A percentile compares a stretch with the other conserved stretches of the same genome.
These are phyloP conservation scores for Macrotyloma uniflorum DNA, from an alignment of 306 rosid genomes.

Conservation along the genomic window DNA sequence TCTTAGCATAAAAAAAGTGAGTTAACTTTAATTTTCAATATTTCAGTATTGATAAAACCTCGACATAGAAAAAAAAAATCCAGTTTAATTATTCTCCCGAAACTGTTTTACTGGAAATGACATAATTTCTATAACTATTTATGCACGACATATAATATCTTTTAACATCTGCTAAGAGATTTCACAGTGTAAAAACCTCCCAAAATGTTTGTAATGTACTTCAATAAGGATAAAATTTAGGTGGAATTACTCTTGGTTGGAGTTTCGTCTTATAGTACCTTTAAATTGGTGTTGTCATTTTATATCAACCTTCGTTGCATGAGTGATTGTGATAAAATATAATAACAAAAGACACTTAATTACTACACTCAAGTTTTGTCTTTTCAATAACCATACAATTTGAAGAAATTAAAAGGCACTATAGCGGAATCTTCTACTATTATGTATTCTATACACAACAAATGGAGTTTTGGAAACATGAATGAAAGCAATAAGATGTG, in stretches of 20 bases:
- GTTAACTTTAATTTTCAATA: not conserved
- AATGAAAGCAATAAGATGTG: not conserved
- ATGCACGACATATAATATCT: not conserved
- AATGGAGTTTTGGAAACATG: not conserved
- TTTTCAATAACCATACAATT: not conserved
- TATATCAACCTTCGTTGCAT: not conserved
- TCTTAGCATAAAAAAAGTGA: not conserved
- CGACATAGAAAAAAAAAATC: not conserved
- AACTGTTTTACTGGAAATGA: not conserved
- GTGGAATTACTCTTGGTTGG: not conserved
- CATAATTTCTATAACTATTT: not conserved
- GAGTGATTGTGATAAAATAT: not conserved
- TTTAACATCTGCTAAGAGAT: not conserved
- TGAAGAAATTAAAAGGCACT: not conserved
- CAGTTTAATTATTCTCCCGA: not conserved
- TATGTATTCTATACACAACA: not conserved
- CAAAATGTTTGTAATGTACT: not conserved
- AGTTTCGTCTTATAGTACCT: not conserved
- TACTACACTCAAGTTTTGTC: not conserved
- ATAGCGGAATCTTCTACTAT: conserved; percentile 2
- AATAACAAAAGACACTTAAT: not conserved
- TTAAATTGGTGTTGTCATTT: not conserved
- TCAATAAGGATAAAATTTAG: not conserved
- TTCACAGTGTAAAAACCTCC: too few relatives aligned
- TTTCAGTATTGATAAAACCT: not conserved